These are phyloP conservation scores for Kwoniella heveanensis DNA, from an alignment of 768 basidiomycete genomes.

Conservation along the genomic window DNA sequence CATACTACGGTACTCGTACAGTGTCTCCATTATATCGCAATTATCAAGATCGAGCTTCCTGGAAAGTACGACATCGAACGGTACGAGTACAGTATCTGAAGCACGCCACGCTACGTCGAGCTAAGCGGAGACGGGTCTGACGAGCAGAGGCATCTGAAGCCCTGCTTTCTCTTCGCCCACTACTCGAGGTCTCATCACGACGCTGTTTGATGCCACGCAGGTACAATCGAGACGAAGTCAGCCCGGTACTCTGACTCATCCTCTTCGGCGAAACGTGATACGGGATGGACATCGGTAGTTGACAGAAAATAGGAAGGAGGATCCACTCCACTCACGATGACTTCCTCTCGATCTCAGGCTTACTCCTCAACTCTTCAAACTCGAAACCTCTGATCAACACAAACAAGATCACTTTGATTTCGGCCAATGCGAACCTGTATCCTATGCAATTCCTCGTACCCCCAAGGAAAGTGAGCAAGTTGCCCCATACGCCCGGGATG, in stretches of 20 bases:
- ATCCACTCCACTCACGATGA: conserved; percentile 42
- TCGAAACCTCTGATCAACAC: conserved; percentile 50
- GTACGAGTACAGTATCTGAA: no score
- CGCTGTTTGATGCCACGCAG: conserved; percentile 23
- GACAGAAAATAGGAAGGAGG: not conserved
- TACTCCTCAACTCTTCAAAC: conserved; percentile 48
- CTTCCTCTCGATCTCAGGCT: conserved; percentile 50
- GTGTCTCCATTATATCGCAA: no score
- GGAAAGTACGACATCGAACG: no score
- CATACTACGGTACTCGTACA: no score
- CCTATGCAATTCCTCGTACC: conserved; percentile 54
- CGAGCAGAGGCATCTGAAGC: conserved; percentile 52
- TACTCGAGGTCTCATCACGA: conserved; percentile 51
- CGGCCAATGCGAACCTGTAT: conserved; percentile 55
- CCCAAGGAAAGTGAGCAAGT: conserved; percentile 54
- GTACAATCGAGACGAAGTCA: no score
- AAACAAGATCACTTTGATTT: conserved; percentile 55
- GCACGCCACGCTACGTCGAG: no score
- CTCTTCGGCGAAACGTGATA: no score
- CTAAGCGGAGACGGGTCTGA: conserved; percentile 29
- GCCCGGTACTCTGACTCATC: no score
- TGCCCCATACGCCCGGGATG: conserved; percentile 54
- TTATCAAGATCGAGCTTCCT: no score
- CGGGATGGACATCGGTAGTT: not conserved
- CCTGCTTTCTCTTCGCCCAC: conserved; percentile 48